A percentile compares a stretch with the other conserved stretches of the same genome.
These are phyloP conservation scores for Boletales sp. DNA, from an alignment of 768 basidiomycete genomes.

Conservation along the genomic window DNA sequence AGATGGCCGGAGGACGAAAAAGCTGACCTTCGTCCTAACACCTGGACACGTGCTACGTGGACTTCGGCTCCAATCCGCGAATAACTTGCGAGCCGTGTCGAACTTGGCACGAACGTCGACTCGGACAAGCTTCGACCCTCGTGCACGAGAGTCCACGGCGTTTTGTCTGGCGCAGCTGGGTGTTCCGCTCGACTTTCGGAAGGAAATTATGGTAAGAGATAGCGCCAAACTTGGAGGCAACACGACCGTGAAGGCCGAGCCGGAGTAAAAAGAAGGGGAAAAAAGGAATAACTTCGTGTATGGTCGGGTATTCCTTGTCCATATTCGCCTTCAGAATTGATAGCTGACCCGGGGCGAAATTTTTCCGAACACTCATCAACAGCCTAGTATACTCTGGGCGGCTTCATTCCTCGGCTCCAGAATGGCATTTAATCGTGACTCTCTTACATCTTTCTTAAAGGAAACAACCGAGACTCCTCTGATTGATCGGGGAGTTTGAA, in stretches of 20 bases:
- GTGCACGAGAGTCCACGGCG: constrained; percentile 16
- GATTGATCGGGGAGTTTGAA: no score
- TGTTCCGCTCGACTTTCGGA: constrained; percentile 23
- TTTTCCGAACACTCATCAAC: no score
- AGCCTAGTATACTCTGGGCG: no score
- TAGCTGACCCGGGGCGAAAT: no score
- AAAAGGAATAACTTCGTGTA: neutral
- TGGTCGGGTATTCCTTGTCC: no score
- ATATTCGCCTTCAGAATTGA: no score
- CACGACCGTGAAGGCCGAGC: constrained; percentile 7
- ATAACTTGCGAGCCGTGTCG: neutral
- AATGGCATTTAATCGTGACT: no score
- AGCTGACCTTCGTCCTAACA: constrained; percentile 30
- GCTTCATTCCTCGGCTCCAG: no score
- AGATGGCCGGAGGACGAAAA: constrained; percentile 19
- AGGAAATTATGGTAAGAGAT: neutral
- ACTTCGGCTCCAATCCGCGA: constrained; percentile 16
- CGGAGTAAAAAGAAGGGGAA: neutral
- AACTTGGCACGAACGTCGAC: neutral
- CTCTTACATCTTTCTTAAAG: no score
- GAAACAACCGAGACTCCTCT: no score
- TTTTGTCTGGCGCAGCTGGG: constrained; percentile 32
- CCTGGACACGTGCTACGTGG: constrained; percentile 41
- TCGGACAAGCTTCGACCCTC: constrained; percentile 2
- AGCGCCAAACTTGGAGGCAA: neutral